Evolutionary conservation across 805 yeast genomes (phyloP), one percentile per base, ranked within the genome.

Genomic region (Saturnispora hagleri): DNA sequence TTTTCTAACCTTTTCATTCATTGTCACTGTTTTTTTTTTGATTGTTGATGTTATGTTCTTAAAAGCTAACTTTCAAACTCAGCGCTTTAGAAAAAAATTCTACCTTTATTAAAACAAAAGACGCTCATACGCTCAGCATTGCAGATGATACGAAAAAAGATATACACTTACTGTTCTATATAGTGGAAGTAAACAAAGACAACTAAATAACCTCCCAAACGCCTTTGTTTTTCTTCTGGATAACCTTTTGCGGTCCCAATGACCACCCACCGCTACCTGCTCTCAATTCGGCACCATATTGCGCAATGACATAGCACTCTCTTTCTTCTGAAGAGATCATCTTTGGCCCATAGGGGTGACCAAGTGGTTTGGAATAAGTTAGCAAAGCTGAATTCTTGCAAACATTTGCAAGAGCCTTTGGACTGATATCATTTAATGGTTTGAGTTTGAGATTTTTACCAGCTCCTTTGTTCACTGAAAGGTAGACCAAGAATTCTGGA

Each of bases 201-300:
- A 22, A 5, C 48, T 40, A 51, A 33, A 59, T 53, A n/a, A 55
- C 55, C 4, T 70, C 70, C 97, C 97, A 91, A 28, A 71, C 72
- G 0, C 95, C 93, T 35, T 75, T 68, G 6, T 72, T 65, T 62
- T 84, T 86, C 54, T 72, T 74, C 64, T 91, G 97, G 1, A 72
- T 71, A 2, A 89, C 93, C 63, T 88, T 84, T 27, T 84, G 72
- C 3, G 82, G 86, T 7, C 93, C 95, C 48, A 91, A 68, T 60
- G 91, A 97, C 95, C 97, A 91, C 8, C 96, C 96, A 20, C 96
- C 97, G 41, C 81, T 75, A 10, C 95, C 95, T 43, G 84, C 73
- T 15, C 52, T 44, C 5, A 52, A 17, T 6, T 81, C 75, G 10
- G 95, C 90, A 4, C 97, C 97, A 62, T 86, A 81, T 51, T 97